Percentiles rank a stretch among this genome's conserved stretches.
Conservation (phyloP, 2,329 filamentous ascomycete genomes). For the Coniella vitis region DNA sequence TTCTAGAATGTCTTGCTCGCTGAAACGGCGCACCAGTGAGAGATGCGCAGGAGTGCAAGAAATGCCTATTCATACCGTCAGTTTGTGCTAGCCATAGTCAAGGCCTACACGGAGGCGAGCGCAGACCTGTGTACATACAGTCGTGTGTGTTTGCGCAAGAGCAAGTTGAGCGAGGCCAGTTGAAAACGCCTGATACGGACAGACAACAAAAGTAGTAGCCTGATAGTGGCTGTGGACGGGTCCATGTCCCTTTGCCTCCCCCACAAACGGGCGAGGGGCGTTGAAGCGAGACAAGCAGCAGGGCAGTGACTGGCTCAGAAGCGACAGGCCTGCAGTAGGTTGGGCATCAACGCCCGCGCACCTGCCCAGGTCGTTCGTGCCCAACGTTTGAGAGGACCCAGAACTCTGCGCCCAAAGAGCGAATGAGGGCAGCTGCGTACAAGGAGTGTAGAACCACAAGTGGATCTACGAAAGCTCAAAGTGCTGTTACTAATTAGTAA, state of each 20-base stretch:
- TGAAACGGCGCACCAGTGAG: neutral
- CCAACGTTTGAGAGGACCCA: conserved; percentile 24
- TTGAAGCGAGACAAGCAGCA: neutral
- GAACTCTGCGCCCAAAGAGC: neutral
- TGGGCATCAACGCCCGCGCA: conserved; percentile 26
- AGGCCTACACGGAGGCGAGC: neutral
- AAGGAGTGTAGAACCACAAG: neutral
- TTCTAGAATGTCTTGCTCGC: conserved; percentile 14
- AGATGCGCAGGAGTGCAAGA: no score
- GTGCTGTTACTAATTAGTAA: no score
- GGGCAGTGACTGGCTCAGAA: conserved; percentile 23
- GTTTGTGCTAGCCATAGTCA: no score
- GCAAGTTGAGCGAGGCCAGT: no score
- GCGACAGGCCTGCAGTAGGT: conserved; percentile 22
- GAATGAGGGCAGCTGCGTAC: neutral
- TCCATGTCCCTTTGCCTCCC: no score
- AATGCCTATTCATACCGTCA: no score
- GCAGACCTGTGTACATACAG: neutral
- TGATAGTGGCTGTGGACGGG: no score
- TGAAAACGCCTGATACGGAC: no score
- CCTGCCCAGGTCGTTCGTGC: conserved; percentile 22
- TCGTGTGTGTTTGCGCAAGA: neutral
- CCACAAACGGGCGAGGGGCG: conserved; percentile 1
- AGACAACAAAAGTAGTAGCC: no score
- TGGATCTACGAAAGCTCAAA: no score